Conservation (phyloP, 108 stramenopile species). For the Pseudonitzschia pungens region DNA sequence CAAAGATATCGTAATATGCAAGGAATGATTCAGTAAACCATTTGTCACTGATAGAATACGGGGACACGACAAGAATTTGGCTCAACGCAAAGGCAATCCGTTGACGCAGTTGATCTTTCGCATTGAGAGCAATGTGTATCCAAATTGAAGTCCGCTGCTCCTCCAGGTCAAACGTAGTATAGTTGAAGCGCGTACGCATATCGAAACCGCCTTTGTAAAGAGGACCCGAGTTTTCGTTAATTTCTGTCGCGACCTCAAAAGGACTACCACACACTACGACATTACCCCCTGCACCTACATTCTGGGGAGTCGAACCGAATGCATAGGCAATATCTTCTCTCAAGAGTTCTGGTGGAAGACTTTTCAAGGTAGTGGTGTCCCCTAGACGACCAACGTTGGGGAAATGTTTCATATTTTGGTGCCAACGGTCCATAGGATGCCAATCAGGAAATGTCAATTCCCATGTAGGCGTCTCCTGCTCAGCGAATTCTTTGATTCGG, state of each 20-base stretch:
- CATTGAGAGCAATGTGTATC: constrained; percentile 54
- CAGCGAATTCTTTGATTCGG: constrained; percentile 17
- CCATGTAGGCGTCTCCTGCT: not conserved
- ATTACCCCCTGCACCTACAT: constrained; percentile 1
- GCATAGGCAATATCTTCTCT: constrained; percentile 3
- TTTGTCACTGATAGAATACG: not conserved
- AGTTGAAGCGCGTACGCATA: not conserved
- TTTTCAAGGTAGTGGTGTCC: constrained; percentile 2
- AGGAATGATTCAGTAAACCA: constrained; percentile 36
- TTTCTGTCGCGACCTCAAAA: constrained; percentile 41
- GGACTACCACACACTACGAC: constrained; percentile 49
- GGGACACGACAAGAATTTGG: constrained; percentile 57
- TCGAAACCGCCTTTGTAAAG: constrained; percentile 15
- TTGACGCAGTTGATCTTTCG: constrained; percentile 77
- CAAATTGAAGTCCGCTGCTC: constrained; percentile 53
- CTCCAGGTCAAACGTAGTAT: not conserved
- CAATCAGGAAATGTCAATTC: constrained; percentile 15
- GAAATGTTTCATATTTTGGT: not conserved
- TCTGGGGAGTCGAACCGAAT: not conserved
- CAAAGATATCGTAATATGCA: constrained; percentile 66
- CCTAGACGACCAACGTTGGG: not conserved
- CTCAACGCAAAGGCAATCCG: constrained; percentile 69
- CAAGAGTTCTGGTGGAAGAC: not conserved
- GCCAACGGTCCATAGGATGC: constrained; percentile 9
- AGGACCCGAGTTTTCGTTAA: not conserved